Conservation (phyloP, 805 yeast genomes). For the Wickerhamomyces subpelliculosus region DNA sequence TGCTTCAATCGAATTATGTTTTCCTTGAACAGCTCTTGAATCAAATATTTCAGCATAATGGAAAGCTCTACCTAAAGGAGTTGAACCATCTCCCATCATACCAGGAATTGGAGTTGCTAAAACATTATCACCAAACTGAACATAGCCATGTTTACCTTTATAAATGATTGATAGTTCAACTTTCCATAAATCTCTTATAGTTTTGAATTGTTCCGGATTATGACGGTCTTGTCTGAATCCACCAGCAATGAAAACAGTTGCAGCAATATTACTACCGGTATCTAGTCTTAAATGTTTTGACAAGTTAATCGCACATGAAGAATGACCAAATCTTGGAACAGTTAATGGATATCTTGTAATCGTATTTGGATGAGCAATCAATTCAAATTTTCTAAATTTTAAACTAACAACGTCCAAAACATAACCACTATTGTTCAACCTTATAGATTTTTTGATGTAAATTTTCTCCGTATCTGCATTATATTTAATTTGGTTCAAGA, state of each 20-base stretch:
- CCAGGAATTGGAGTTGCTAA: conserved; percentile 25
- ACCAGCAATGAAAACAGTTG: conserved; percentile 38
- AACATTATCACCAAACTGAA: conserved; percentile 30
- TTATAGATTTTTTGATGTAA: conserved; percentile 33
- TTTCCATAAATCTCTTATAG: conserved; percentile 35
- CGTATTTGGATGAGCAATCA: conserved; percentile 26
- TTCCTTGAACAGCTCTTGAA: conserved; percentile 6
- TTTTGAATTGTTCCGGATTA: conserved; percentile 20
- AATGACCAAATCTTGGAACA: conserved; percentile 34
- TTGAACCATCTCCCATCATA: conserved; percentile 6
- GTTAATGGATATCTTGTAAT: conserved; percentile 24
- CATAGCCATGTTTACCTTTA: conserved; percentile 27
- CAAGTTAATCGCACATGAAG: conserved; percentile 23
- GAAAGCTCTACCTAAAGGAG: conserved; percentile 32
- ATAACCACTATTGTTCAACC: conserved; percentile 47
- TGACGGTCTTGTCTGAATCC: conserved; percentile 34
- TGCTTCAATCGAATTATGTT: conserved; percentile 6
- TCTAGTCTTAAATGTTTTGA: conserved; percentile 1
- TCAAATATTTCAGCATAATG: conserved; percentile 23
- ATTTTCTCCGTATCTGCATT: conserved; percentile 28
- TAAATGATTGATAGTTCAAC: conserved; percentile 30
- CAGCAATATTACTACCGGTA: conserved; percentile 16
- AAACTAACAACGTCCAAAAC: conserved; percentile 47
- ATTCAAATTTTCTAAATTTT: conserved; percentile 40
- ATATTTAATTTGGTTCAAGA: conserved; percentile 19